Conservation (phyloP, 768 basidiomycete species). For the Mycena galericulata region DNA sequence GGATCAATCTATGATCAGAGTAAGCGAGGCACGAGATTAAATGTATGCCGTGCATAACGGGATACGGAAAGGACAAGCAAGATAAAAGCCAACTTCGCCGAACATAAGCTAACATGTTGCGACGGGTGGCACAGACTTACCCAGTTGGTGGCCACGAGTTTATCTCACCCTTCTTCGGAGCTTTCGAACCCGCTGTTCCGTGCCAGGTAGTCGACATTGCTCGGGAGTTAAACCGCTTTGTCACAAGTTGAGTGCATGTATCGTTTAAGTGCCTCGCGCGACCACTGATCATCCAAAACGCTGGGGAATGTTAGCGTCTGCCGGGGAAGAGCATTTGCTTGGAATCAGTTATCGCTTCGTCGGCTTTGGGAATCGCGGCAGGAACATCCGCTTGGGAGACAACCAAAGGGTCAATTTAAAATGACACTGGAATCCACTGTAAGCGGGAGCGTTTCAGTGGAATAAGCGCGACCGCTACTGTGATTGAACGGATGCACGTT, state of each 20-base stretch:
- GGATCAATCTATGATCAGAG: conserved; percentile 60
- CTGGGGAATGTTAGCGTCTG: conserved; percentile 71
- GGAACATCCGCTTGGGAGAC: conserved; percentile 60
- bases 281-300: conserved; percentile 71
- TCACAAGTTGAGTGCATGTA: conserved; percentile 69
- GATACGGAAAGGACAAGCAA: conserved; percentile 72
- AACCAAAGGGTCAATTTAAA: conserved; percentile 58
- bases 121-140: conserved; percentile 45
- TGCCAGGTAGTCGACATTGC: conserved; percentile 76
- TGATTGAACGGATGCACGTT: conserved; percentile 68
- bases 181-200: conserved; percentile 68
- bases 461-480: conserved; percentile 52
- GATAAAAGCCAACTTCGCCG: conserved; percentile 73
- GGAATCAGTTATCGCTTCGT: conserved; percentile 53
- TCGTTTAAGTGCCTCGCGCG: conserved; percentile 62
- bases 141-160: conserved; percentile 63
- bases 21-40: not conserved
- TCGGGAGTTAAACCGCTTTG: conserved; percentile 74
- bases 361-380: conserved; percentile 50
- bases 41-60: conserved; percentile 57
- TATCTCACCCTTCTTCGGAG: conserved; percentile 55
- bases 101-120: conserved; percentile 62
- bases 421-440: conserved; percentile 51
- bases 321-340: conserved; percentile 61
- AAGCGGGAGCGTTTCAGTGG: not conserved